Conservation (phyloP, 2,329 filamentous ascomycete species). For the Nemania diffusa region DNA sequence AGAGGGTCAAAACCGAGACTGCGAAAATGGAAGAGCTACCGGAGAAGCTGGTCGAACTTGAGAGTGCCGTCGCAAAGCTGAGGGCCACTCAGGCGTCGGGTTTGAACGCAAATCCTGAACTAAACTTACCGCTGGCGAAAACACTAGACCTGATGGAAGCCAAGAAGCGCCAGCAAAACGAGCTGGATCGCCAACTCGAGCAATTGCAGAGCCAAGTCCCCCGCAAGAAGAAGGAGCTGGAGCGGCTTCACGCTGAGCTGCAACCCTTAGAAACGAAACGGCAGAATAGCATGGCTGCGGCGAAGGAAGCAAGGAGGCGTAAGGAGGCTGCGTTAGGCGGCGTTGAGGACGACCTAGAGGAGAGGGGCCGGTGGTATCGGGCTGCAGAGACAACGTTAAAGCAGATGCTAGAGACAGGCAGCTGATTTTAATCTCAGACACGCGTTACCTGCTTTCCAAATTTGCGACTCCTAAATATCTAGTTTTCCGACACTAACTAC, state of each 20-base stretch:
- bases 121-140: slow-evolving; percentile 67
- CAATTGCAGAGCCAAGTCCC: slow-evolving; percentile 70
- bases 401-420: slow-evolving; percentile 67
- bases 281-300: slow-evolving; percentile 71
- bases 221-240: slow-evolving; percentile 73
- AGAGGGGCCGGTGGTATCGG: slow-evolving; percentile 78
- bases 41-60: slow-evolving; percentile 58
- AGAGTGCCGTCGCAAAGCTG: slow-evolving; percentile 60
- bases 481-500: no score
- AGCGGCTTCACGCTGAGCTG: slow-evolving; percentile 74
- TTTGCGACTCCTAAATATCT: no score
- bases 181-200: slow-evolving; percentile 72
- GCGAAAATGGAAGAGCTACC: slow-evolving; percentile 63
- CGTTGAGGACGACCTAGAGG: slow-evolving; percentile 78
- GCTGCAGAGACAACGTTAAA: slow-evolving; percentile 73
- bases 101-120: slow-evolving; percentile 54
- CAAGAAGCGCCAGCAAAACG: slow-evolving; percentile 62
- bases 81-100: slow-evolving; percentile 53
- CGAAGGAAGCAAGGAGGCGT: slow-evolving; percentile 75
- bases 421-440: slow-evolving; percentile 19
- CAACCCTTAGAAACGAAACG: slow-evolving; percentile 74
- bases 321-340: slow-evolving; percentile 74
- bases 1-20: slow-evolving; percentile 61
- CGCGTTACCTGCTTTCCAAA: neutral
- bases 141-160: slow-evolving; percentile 65